Evolutionary conservation across 371 early-diverging fungal genomes (phyloP).

Genomic region (Batrachochytrium dendrobatidis): DNA sequence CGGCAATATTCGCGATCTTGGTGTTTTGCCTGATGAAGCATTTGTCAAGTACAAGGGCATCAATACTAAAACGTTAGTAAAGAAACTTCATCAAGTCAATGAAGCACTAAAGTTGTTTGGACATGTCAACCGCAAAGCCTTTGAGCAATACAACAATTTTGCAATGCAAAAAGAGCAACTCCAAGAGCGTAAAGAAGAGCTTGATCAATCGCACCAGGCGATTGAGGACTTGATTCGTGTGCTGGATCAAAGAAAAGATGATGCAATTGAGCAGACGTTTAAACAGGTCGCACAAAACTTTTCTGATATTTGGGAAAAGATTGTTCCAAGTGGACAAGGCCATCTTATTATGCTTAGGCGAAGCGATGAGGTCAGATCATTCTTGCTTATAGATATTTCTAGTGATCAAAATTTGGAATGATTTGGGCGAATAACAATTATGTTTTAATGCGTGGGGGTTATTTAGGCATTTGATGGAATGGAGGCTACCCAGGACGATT

Average conservation of each 20-base stretch:
- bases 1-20: slow-evolving; percentile 85
- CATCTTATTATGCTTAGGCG: slow-evolving; percentile 76
- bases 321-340: slow-evolving; percentile 87
- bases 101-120: slow-evolving; percentile 77
- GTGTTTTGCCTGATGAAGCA: slow-evolving; percentile 93
- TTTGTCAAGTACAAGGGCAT: slow-evolving; percentile 49
- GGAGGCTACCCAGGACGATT: background rate
- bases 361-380: slow-evolving; percentile 46
- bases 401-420: background rate
- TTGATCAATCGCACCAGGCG: slow-evolving; percentile 59
- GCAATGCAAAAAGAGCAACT: slow-evolving; percentile 82
- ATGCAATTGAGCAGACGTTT: slow-evolving; percentile 94
- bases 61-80: slow-evolving; percentile 29
- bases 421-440: background rate
- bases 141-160: slow-evolving; percentile 91
- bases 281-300: slow-evolving; percentile 85
- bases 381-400: background rate
- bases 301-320: slow-evolving; percentile 76
- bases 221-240: slow-evolving; percentile 80
- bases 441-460: too few relatives aligned
- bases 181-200: slow-evolving; percentile 70
- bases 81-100: slow-evolving; percentile 71
- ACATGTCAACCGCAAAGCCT: slow-evolving; percentile 97
- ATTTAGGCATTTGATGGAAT: background rate
- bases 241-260: slow-evolving; percentile 92